phyloP scores from a whole-genome alignment of 164 flowering plant genomes.

The Liriodendron chinense region DNA sequence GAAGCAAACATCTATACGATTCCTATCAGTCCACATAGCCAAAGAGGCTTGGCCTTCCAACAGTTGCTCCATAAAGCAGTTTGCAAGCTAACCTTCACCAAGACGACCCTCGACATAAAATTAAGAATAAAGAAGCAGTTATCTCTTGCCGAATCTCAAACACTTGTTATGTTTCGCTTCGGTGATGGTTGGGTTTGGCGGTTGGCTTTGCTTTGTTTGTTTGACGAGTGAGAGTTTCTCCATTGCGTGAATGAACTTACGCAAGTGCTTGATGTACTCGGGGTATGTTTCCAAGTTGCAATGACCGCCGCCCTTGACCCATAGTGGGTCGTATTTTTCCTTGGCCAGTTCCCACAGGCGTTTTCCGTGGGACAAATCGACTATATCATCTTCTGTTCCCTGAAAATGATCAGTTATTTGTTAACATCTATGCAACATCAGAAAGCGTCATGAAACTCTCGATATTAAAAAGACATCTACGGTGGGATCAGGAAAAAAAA shows the following conservation, averaged over 20 bases:
- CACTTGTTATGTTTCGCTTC: conserved; percentile 80
- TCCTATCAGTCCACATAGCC: conserved; percentile 4
- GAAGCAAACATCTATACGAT: conserved; percentile 10
- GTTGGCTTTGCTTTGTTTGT: conserved; percentile 36
- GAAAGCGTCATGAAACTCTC: neutral
- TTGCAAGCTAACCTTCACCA: neutral
- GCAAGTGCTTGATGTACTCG: conserved; percentile 86
- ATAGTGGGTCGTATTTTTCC: conserved; percentile 91
- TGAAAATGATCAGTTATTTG: conserved; percentile 20
- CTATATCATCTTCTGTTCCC: conserved; percentile 95
- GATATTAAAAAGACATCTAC: too few species aligned
- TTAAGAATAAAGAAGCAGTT: conserved; percentile 7
- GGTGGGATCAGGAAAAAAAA: neutral
- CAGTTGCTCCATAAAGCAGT: conserved; percentile 10
- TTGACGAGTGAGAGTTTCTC: conserved; percentile 68
- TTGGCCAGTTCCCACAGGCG: conserved; percentile 93
- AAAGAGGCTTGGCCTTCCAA: conserved; percentile 9
- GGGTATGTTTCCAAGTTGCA: conserved; percentile 97
- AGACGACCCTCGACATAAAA: neutral
- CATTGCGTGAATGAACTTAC: conserved; percentile 86
- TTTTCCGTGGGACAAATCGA: conserved; percentile 88
- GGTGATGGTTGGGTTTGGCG: conserved; percentile 38
- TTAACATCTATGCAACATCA: neutral
- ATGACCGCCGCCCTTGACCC: conserved; percentile 97
- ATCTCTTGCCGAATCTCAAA: conserved; percentile 75